Evolutionary conservation across 176 grass and related monocot genomes (phyloP), one percentile per base, ranked within the genome.

Genomic region (Aechmea fasciata): DNA sequence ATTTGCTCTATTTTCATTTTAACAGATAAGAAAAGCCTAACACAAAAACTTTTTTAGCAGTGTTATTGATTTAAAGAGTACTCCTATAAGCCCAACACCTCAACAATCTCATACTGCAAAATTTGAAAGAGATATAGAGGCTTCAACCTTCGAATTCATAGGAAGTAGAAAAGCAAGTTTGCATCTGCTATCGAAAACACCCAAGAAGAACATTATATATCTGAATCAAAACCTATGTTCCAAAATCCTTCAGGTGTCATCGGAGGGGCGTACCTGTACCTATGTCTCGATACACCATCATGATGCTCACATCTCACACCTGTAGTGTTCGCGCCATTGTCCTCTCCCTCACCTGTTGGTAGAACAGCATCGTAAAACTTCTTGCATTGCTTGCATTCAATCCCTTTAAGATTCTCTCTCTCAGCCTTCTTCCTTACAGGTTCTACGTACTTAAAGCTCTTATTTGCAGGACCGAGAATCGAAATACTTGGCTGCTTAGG

Each of bases 351-450:
- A 26, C 84, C 86, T 71, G 71, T 84, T 69, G 89, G 89, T 50
- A 97, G 80, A 85, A 99, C 84, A 49, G 87, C 94, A 65, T 99
- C 84, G 75, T 90, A 93, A 67, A 99, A 93, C 62, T 99, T 99
- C 84, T 99, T 93, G 79, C 94, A 93, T 80, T 93, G 89, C 74
- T 87, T 87, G 77, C 89, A 93, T 50, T 90, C 89, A 3, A 90
- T 59, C 52, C 93, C 93, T 75, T 87, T 92, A 64, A 92, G 71
- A 84, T 90, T 90, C 76, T 90, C 89, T 64, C 93, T 49, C 9
- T 97, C 89, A 17, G 79, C 79, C 52, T 90, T 99, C 82, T 93
- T 99, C 70, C 94, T 88, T 64, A 93, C 89, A 15, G 93, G 82
- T 69, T 96, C 89, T 10, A 75, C 79, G 50, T 89, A 97, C 83